A percentile compares a stretch with the other conserved stretches of the same genome.
phyloP scores from a whole-genome alignment of 495 filamentous ascomycete genomes.

The Penicillium lagena region DNA sequence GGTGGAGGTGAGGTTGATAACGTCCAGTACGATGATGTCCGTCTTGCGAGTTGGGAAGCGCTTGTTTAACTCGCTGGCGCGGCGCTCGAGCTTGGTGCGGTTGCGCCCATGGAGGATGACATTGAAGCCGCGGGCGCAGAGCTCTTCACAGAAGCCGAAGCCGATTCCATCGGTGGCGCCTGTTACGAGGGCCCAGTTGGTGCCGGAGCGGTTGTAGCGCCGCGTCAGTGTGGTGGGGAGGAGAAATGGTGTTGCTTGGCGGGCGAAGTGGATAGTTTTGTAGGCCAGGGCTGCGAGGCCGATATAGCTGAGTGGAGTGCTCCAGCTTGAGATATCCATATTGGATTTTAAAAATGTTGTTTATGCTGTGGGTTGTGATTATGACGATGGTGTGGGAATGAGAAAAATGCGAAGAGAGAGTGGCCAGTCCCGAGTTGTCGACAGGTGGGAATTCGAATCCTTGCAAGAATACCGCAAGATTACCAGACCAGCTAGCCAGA shows the following conservation, averaged over 20 bases:
- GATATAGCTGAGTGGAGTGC: slow-evolving; percentile 6
- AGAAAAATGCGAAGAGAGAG: too few species aligned
- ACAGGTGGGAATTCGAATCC: too few species aligned
- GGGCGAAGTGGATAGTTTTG: slow-evolving; percentile 6
- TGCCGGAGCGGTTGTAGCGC: slow-evolving; percentile 12
- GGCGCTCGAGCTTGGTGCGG: slow-evolving; percentile 30
- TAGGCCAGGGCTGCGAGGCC: slow-evolving; percentile 13
- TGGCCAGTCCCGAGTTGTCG: too few species aligned
- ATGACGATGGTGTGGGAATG: too few species aligned
- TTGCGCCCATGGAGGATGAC: slow-evolving; percentile 54
- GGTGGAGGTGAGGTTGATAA: too few species aligned
- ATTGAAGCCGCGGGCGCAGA: slow-evolving; percentile 50
- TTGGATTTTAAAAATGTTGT: too few species aligned
- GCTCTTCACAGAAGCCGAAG: slow-evolving; percentile 37
- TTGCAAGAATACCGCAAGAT: too few species aligned
- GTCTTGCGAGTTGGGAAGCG: slow-evolving; percentile 23
- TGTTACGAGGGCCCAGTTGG: slow-evolving; percentile 52
- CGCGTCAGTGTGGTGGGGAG: slow-evolving; percentile 8
- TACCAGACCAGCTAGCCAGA: too few species aligned
- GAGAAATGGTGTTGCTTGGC: slow-evolving; percentile 15
- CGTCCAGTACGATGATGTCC: too few species aligned
- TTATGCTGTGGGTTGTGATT: too few species aligned
- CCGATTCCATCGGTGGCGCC: slow-evolving; percentile 57
- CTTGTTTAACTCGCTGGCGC: slow-evolving; percentile 16
- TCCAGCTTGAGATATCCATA: slow-evolving; percentile 4